Evolutionary conservation across 1,139 yeast species (phyloP), one percentile per base, ranked within the genome.

Genomic region (Saccharomyces hybrid): DNA sequence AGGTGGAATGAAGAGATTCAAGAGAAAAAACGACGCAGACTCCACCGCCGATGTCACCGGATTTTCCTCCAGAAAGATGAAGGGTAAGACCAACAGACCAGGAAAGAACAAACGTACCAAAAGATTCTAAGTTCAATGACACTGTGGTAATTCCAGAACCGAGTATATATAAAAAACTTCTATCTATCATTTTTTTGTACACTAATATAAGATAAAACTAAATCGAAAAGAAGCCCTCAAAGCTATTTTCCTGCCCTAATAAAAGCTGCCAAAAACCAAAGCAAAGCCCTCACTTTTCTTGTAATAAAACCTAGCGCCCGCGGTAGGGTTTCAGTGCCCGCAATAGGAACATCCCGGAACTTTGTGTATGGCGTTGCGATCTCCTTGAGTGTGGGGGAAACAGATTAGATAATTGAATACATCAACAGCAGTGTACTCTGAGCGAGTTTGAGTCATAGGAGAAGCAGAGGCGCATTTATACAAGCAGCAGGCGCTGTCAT

Each of bases 1-100:
- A 53, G 96, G 96, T 57, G 96, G 95, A 60, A 80, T 79, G 77
- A 88, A 88, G 78, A 77, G 91, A 66, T 84, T 82, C 65, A 75
- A 76, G 69, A 82, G 88, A 71, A 78, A 80, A 69, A 88, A 88
- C 67, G 91, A 87, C 65, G 84, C 91, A 32, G 78, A 78, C 53
- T 84, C 93, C 32, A 79, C 90, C 49, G 82, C 82, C 56, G 95
- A 88, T 68, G 74, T 88, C 55, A 75, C 84, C 55, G 88, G 81
- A 6, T 86, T 83, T 72, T 77, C 81, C 29, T 68, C 76, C 53
- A 78, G 76, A 63, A 83, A 79, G 67, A 81, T 78, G 83, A 77
- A 78, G 63, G 73, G 76, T 24, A 78, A 78, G 64, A 61, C 78
- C 19, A 57, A 73, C 29, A 82, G 95, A 74, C 91, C 88, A 28